Evolutionary conservation across 805 yeast species (phyloP), one percentile per base, ranked within the genome.

Genomic region (Yarrowia yakushimensis): DNA sequence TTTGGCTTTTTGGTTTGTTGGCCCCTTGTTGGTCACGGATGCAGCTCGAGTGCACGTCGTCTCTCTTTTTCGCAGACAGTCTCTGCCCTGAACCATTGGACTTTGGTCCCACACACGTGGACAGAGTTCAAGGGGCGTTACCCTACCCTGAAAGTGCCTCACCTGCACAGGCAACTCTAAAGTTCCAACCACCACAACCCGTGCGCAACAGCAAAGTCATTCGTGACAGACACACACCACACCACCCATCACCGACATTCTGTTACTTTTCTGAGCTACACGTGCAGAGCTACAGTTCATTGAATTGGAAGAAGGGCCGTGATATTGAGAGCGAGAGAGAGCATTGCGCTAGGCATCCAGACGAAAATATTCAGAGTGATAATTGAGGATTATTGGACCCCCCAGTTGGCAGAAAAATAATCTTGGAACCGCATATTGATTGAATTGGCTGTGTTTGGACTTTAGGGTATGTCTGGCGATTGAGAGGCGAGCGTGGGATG

Each of bases 271-370:
- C 59, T 36, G 43, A 52, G 59, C 43, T 36, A 52, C 59, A 52
- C 59, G 59, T 25, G 59, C 43, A 52, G 59, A 34, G 25, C 59
- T 34, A 34, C 59, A 34, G 42, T 52, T 52, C 59, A 52, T 36
- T 27, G 59, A 52, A 52, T 52, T 52, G 59, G 59, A 52, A 52
- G 59, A 52, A 52, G 59, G 59, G 59, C 59, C 59, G 59, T 36
- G 59, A 52, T 52, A 52, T 52, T 52, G 59, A 52, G 59, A 52
- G 59, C 59, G 43, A 52, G 59, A 52, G 59, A 52, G 59, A 52
- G 59, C 59, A 52, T 52, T 52, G 59, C 31, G 59, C 59, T 25
- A 52, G 59, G 42, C 59, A 52, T 43, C 22, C 22, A 33, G 25
- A 31, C 41, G 39, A 48, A 31, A 48, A 31, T 31, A 48, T 31